phyloP scores from a whole-genome alignment of 1,284 basidiomycete species.

The Cryptococcus sp. region DNA sequence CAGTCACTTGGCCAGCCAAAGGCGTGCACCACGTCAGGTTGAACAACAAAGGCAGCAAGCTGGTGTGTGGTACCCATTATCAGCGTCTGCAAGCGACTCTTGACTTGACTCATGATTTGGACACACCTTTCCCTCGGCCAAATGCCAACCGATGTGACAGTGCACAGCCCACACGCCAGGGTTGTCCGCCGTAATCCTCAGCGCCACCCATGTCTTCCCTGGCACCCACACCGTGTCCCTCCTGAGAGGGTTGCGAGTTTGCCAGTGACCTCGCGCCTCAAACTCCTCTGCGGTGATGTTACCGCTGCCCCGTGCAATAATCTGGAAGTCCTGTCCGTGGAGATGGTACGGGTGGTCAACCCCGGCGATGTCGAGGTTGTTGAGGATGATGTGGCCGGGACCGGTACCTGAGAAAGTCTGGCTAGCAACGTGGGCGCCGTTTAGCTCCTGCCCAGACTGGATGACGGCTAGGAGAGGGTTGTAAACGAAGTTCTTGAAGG shows the following conservation, averaged over 20 bases:
- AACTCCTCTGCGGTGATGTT: slow-evolving; percentile 21
- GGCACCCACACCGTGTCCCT: slow-evolving; percentile 42
- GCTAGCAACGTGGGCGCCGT: slow-evolving; percentile 20
- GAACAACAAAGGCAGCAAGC: slow-evolving; percentile 14
- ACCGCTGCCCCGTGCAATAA: slow-evolving; percentile 40
- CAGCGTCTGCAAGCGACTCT: neutral
- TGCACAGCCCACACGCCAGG: slow-evolving; percentile 26
- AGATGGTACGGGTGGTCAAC: slow-evolving; percentile 45
- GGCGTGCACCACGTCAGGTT: slow-evolving; percentile 10
- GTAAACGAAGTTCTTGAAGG: slow-evolving; percentile 29
- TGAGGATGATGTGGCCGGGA: slow-evolving; percentile 35
- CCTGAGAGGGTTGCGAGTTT: slow-evolving; percentile 37
- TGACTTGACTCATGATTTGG: neutral
- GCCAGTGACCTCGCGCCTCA: neutral
- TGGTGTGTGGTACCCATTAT: neutral
- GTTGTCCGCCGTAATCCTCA: slow-evolving; percentile 23
- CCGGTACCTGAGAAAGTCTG: slow-evolving; percentile 23
- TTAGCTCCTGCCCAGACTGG: slow-evolving; percentile 17
- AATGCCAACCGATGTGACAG: slow-evolving; percentile 28
- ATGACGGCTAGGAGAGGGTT: slow-evolving; percentile 31
- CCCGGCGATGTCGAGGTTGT: slow-evolving; percentile 30
- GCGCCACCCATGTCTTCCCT: slow-evolving; percentile 17
- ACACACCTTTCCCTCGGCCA: slow-evolving; percentile 11
- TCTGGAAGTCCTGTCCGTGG: slow-evolving; percentile 26
- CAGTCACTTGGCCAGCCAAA: too few species aligned